Evolutionary conservation across 441 rosid species (phyloP).

Genomic region (Bocquillonia castaneifolia): DNA sequence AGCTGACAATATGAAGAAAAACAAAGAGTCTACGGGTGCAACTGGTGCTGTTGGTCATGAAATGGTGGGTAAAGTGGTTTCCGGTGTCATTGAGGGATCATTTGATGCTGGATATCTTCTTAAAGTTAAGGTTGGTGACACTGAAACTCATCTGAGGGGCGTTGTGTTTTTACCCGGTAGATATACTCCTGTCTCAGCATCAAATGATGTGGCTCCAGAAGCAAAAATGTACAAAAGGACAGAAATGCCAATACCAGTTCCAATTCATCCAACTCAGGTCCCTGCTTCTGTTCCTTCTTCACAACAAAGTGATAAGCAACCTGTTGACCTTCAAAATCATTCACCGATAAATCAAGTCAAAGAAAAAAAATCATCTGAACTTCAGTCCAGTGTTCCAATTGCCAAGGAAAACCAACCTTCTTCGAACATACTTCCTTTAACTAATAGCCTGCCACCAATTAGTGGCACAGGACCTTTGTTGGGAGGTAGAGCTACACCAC

Average conservation of each 20-base stretch:
- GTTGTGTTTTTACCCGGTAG: slow-evolving; percentile 54
- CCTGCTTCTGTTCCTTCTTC: slow-evolving; percentile 23
- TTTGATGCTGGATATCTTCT: slow-evolving; percentile 76
- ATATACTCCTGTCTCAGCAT: slow-evolving; percentile 45
- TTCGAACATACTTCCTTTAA: slow-evolving; percentile 22
- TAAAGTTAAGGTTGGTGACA: slow-evolving; percentile 52
- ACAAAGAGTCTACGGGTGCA: slow-evolving; percentile 24
- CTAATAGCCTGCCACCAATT: slow-evolving; percentile 24
- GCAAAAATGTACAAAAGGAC: slow-evolving; percentile 50
- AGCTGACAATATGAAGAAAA: slow-evolving; percentile 29
- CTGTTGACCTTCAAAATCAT: slow-evolving; percentile 28
- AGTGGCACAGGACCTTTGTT: slow-evolving; percentile 24
- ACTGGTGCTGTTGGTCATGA: slow-evolving; percentile 22
- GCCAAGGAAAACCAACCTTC: slow-evolving; percentile 32
- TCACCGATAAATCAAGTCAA: slow-evolving; percentile 24
- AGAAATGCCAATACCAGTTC: slow-evolving; percentile 41
- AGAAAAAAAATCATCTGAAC: slow-evolving; percentile 20
- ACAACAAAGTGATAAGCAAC: slow-evolving; percentile 29
- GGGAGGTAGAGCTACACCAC: slow-evolving; percentile 17
- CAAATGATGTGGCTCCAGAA: slow-evolving; percentile 70
- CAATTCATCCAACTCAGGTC: slow-evolving; percentile 22
- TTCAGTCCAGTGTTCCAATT: slow-evolving; percentile 22
- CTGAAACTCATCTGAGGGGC: slow-evolving; percentile 54
- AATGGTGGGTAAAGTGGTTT: slow-evolving; percentile 57
- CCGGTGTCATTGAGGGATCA: slow-evolving; percentile 63